phyloP scores from a whole-genome alignment of 331 rosid species.

The Malus hybrid region DNA sequence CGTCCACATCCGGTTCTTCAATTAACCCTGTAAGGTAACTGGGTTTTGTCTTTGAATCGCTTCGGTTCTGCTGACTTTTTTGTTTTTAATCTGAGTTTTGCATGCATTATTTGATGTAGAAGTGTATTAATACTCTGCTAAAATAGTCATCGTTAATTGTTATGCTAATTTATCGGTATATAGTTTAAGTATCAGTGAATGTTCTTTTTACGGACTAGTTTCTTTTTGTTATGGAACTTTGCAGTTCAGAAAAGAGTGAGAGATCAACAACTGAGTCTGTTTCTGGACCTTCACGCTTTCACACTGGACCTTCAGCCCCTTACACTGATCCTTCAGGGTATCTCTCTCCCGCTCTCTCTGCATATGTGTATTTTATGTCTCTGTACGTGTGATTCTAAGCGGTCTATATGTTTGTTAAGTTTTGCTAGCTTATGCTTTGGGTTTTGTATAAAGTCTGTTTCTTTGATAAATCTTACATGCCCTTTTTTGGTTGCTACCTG shows the following conservation, averaged over 20 bases:
- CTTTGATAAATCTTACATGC: background rate
- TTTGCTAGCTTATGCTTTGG: background rate
- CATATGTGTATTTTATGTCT: background rate
- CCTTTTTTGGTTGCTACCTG: background rate
- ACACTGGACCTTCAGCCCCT: conserved; percentile 31
- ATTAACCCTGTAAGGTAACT: conserved; percentile 40
- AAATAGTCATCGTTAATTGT: background rate
- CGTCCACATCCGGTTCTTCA: conserved; percentile 32
- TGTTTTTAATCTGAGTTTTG: background rate
- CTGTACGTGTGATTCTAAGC: too few species aligned
- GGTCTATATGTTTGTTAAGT: background rate
- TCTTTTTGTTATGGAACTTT: conserved; percentile 7
- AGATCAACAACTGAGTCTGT: conserved; percentile 29
- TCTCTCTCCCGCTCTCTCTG: background rate
- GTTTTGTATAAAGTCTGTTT: background rate
- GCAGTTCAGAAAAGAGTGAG: conserved; percentile 46
- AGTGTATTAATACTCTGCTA: background rate
- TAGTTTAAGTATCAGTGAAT: background rate
- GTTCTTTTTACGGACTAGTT: background rate
- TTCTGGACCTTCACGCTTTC: conserved; percentile 31
- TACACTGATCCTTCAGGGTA: conserved; percentile 44
- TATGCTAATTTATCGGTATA: background rate
- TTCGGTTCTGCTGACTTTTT: background rate
- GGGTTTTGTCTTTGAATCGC: background rate
- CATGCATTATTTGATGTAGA: background rate